Evolutionary conservation across 371 early-diverging fungal species (phyloP), one percentile per base, ranked within the genome.

Genomic region (Rhizopus sp.): DNA sequence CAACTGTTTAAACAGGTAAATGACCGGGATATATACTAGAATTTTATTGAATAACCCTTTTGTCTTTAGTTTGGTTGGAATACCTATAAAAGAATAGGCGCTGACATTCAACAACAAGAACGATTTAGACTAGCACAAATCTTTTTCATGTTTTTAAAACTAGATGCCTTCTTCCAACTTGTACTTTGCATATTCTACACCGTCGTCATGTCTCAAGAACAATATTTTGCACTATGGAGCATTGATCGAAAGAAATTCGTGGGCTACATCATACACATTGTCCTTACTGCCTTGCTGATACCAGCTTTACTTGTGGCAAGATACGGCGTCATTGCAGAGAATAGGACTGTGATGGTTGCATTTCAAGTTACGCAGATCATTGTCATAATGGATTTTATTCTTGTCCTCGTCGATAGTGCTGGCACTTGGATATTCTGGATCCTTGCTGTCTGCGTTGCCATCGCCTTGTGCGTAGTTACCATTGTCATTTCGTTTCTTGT

Each of bases 381-480:
- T n/a, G 49, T 75, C 52, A 52, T 63, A 13, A 60, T 74, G 1
- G 80, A 80, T 53, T 80, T 80, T 50, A 55, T 69, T 23, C 51
- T 76, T 16, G 53, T 80, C 5, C 46, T 80, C 29, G 68, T 68
- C 15, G 77, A 80, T 52, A 76, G 77, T 41, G 62, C 70, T 8
- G 55, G 60, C 15, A 60, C 61, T 23, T 80, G 80, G 80, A 67
- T 72, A 0, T 80, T 80, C 55, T 80, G 80, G 80, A 77, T 70
- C 12, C 45, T 80, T 32, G 73, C 75, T 59, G 79, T 79, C 0
- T 79, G 74, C 32, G 30, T 75, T 1, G 73, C 79, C 5, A 79
- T 79, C 35, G 13, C 62, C 9, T 47, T 79, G n/a, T 69, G 72
- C n/a, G 49, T 79, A 77, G 44, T 61, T 15, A 73, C 80, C 17